Base-by-base conservation (phyloP, 148 eudicot genomes). In the Nyssa sinensis region DNA sequence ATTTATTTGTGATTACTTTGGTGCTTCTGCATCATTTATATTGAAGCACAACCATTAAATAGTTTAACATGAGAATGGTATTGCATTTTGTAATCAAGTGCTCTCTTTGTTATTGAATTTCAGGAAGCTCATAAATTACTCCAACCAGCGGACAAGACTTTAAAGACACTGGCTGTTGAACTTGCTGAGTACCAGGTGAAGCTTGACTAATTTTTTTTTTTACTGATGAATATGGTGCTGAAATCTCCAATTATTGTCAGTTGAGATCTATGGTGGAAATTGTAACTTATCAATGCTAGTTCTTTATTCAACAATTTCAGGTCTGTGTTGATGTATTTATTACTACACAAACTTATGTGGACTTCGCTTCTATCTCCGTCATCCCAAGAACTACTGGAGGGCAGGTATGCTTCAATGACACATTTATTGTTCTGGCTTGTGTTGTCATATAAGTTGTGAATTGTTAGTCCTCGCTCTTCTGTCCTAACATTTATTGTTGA, bases 331-430 rank as follows among this genome's bases (percentile, higher is more conserved):
- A 95, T 75, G 84, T 90, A 73, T 95, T 92, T 73, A 70, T 95
- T 57, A 89, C 97, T 65, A 82, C 97, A 63, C 99, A 95, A 86
- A 85, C 89, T 70, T 95, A 92, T 64, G 88, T 90, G 4, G 99
- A 95, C 81, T 82, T 92, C 66, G 94, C 99, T 77, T 95, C 99
- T 51, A 85, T 93, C 49, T 90, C 99, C 51, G 91, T 91, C 64
- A 87, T 95, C 73, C 93, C 97, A 75, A 92, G 89, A 80, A 95
- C 94, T 70, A 95, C 99, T 7, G 99, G 99, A 69, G 99, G 99
- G 68, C 96, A 95, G 99, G 99, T 95, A 87, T 60, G 64, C 60
- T 30, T 31, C 16, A 61, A 7, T 21, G 17, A 67, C 16, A 61
- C 23, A 27, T 60, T 32, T 8, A 13, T 59, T 78, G 9, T 25